Percentiles rank a stretch among this genome's conserved stretches.
Evolutionary conservation across 2,329 filamentous ascomycete genomes (phyloP).

Genomic region (Basipetospora chlamydospora): DNA sequence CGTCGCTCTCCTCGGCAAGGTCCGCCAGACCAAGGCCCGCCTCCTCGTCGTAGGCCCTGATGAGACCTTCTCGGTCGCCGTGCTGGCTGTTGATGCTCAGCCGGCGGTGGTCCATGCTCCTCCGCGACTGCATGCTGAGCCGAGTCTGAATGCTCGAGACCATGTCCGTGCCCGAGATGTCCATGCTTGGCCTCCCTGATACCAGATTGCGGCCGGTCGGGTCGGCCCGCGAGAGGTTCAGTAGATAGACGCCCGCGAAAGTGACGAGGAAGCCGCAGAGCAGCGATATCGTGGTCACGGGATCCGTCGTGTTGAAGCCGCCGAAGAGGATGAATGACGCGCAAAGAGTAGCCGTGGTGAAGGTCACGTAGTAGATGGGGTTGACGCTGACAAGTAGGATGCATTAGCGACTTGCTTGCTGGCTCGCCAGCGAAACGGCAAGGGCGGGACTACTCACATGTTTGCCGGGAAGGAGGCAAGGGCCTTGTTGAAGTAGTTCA

Average conservation of each 20-base stretch:
- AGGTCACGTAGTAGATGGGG: slow-evolving; percentile 92
- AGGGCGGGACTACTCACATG: slow-evolving; percentile 50
- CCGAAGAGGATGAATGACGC: slow-evolving; percentile 93
- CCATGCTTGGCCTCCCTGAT: slow-evolving; percentile 46
- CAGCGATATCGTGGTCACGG: slow-evolving; percentile 82
- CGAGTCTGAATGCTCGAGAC: slow-evolving; percentile 81
- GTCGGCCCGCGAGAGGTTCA: slow-evolving; percentile 89
- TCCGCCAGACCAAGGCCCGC: slow-evolving; percentile 63
- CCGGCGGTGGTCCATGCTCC: slow-evolving; percentile 51
- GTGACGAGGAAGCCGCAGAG: slow-evolving; percentile 89
- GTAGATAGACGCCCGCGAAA: slow-evolving; percentile 86
- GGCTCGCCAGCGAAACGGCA: not conserved
- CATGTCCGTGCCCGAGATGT: slow-evolving; percentile 81
- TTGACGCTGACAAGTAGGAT: slow-evolving; percentile 53
- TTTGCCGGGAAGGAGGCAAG: slow-evolving; percentile 93
- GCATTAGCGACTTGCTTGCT: not conserved
- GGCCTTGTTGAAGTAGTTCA: slow-evolving; percentile 99
- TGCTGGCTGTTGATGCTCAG: slow-evolving; percentile 50
- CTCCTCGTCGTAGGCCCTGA: slow-evolving; percentile 76
- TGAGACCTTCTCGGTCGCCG: slow-evolving; percentile 66
- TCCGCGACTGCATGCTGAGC: slow-evolving; percentile 78
- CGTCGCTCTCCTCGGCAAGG: slow-evolving; percentile 61
- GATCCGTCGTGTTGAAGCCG: slow-evolving; percentile 88
- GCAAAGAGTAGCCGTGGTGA: slow-evolving; percentile 85
- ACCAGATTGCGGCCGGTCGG: slow-evolving; percentile 62